These are phyloP conservation scores for Ceratorhiza oryzae-sativae DNA, from an alignment of 1,284 basidiomycete genomes.

Conservation along the genomic window DNA sequence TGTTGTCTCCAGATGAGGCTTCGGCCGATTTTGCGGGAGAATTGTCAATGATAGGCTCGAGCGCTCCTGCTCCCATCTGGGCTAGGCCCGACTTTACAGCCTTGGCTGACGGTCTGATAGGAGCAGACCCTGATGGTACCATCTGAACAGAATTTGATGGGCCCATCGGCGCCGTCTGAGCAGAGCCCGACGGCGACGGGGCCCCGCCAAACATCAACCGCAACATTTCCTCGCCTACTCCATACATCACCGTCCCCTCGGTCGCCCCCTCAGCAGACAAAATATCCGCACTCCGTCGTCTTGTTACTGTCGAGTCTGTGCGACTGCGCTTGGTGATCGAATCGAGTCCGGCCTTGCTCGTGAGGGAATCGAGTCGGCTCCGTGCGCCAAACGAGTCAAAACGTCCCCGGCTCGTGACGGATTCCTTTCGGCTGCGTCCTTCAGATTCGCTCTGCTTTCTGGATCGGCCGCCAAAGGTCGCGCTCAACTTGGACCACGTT, in stretches of 20 bases:
- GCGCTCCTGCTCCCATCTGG: background rate
- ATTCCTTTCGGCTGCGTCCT: background rate
- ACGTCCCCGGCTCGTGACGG: background rate
- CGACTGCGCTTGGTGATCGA: background rate
- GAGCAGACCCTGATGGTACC: background rate
- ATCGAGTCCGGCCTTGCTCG: background rate
- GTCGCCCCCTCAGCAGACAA: conserved; percentile 20
- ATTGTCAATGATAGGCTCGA: background rate
- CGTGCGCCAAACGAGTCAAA: background rate
- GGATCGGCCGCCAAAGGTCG: background rate
- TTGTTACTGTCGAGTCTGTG: background rate
- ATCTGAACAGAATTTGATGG: background rate
- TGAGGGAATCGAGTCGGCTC: background rate
- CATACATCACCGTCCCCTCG: conserved; percentile 32
- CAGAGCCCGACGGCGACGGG: background rate
- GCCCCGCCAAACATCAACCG: conserved; percentile 29
- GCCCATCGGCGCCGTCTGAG: background rate
- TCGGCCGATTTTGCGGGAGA: background rate
- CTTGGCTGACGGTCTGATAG: background rate
- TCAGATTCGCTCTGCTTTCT: conserved; percentile 3
- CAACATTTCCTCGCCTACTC: conserved; percentile 31
- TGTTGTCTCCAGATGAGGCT: background rate
- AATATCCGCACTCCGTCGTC: conserved; percentile 18
- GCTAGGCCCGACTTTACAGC: background rate
- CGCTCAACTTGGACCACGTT: conserved; percentile 17